phyloP scores from a whole-genome alignment of 2,329 filamentous ascomycete genomes.

The Pseudonectria buxi region DNA sequence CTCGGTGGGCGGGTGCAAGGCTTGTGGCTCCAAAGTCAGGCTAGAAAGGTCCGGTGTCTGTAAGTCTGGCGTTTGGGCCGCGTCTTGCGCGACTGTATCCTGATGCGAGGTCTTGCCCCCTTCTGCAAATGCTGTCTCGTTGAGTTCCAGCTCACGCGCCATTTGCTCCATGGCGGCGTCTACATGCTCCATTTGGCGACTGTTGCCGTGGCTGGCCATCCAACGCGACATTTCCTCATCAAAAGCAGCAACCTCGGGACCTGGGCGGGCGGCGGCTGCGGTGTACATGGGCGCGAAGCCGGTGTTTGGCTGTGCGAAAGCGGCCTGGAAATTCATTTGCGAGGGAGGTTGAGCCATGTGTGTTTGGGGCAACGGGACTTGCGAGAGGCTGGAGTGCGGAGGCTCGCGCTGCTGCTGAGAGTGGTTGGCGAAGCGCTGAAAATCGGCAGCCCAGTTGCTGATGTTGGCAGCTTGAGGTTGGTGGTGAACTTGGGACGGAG shows the following conservation, averaged over 20 bases:
- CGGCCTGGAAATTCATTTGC: conserved; percentile 24
- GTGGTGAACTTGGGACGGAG: conserved; percentile 17
- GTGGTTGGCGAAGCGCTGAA: conserved; percentile 25
- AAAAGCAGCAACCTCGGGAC: conserved; percentile 26
- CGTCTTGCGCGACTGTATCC: neutral
- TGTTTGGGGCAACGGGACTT: conserved; percentile 14
- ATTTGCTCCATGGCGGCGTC: conserved; percentile 38
- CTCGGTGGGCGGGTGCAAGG: conserved; percentile 4
- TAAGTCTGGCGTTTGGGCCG: conserved; percentile 17
- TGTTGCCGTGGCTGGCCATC: conserved; percentile 30
- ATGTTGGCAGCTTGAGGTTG: conserved; percentile 17
- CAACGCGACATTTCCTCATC: conserved; percentile 35
- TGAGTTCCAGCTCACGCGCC: conserved; percentile 33
- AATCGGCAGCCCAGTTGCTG: conserved; percentile 33
- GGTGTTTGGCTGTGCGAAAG: conserved; percentile 23
- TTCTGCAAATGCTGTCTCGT: conserved; percentile 24
- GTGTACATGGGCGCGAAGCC: conserved; percentile 22
- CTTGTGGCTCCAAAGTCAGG: conserved; percentile 20
- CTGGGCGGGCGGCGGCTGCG: conserved; percentile 14
- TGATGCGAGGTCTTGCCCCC: conserved; percentile 10
- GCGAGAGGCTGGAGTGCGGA: conserved; percentile 13
- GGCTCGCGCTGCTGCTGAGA: conserved; percentile 18
- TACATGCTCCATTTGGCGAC: conserved; percentile 30
- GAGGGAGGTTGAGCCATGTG: conserved; percentile 17
- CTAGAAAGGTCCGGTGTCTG: conserved; percentile 27